phyloP scores from a whole-genome alignment of 2,329 filamentous ascomycete species.

The Fusarium coicis region DNA sequence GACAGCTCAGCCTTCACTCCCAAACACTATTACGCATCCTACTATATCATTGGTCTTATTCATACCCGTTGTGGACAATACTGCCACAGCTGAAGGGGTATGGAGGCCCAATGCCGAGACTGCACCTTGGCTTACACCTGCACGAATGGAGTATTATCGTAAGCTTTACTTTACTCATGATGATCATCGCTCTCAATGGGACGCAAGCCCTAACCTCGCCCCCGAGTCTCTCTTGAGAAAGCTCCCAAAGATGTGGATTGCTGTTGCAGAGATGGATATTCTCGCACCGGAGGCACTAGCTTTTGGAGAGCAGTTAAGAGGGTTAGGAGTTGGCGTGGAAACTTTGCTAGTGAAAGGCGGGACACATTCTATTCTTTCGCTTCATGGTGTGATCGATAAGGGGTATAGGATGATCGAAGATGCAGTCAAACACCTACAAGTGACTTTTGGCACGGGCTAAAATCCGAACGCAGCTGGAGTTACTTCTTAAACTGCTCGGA shows the following conservation, averaged over 20 bases:
- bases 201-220: slow-evolving; percentile 49
- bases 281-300: slow-evolving; percentile 47
- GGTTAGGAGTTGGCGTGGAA: slow-evolving; percentile 33
- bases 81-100: slow-evolving; percentile 42
- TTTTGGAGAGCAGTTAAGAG: slow-evolving; percentile 44
- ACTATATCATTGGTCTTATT: slow-evolving; percentile 38
- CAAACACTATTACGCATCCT: slow-evolving; percentile 4
- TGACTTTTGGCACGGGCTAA: slow-evolving; percentile 30
- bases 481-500: background rate
- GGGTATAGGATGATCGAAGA: slow-evolving; percentile 41
- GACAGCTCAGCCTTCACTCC: slow-evolving; percentile 32
- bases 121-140: slow-evolving; percentile 49
- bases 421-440: slow-evolving; percentile 33
- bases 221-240: slow-evolving; percentile 37
- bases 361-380: slow-evolving; percentile 43
- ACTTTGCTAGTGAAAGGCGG: slow-evolving; percentile 35
- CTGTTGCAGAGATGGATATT: slow-evolving; percentile 48
- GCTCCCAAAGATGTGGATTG: slow-evolving; percentile 48
- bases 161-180: slow-evolving; percentile 47
- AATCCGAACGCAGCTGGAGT: background rate
- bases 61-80: slow-evolving; percentile 51
- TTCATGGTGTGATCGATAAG: slow-evolving; percentile 40
- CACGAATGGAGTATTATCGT: slow-evolving; percentile 52
- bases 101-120: slow-evolving; percentile 43
- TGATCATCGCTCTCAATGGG: slow-evolving; percentile 42